phyloP scores from a whole-genome alignment of 257 asterid species.

The Pogostemon cablin region DNA sequence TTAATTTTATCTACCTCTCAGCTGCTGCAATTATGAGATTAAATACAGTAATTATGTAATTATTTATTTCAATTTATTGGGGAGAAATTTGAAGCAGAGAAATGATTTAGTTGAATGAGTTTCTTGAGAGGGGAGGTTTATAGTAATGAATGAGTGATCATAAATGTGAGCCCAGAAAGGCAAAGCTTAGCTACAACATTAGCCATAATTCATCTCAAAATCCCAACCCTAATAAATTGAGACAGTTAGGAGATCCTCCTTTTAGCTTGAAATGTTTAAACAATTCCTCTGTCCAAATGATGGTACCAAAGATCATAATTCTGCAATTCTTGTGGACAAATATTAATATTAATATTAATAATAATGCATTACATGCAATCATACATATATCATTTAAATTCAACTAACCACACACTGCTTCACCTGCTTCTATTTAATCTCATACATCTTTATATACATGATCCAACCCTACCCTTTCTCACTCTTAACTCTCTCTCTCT shows the following conservation, averaged over 20 bases:
- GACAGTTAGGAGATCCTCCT: slow-evolving; percentile 17
- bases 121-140: too few species aligned
- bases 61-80: too few species aligned
- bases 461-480: slow-evolving; percentile 8
- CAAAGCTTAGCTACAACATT: too few species aligned
- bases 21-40: too few species aligned
- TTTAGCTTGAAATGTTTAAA: neutral
- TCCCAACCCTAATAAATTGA: neutral
- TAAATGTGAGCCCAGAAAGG: too few species aligned
- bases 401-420: slow-evolving; percentile 64
- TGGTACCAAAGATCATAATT: neutral
- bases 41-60: too few species aligned
- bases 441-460: slow-evolving; percentile 40
- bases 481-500: neutral
- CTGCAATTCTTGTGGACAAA: neutral
- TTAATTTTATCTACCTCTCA: too few species aligned
- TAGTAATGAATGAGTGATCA: too few species aligned
- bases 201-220: too few species aligned
- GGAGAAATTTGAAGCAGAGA: too few species aligned
- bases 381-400: slow-evolving; percentile 36
- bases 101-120: too few species aligned
- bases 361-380: slow-evolving; percentile 18
- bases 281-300: neutral
- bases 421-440: slow-evolving; percentile 57
- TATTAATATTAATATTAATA: neutral